A percentile compares a stretch with the other conserved stretches of the same genome.
These are phyloP conservation scores for Phyllosticta citriasiana DNA, from an alignment of 2,329 filamentous ascomycete genomes.

Conservation along the genomic window DNA sequence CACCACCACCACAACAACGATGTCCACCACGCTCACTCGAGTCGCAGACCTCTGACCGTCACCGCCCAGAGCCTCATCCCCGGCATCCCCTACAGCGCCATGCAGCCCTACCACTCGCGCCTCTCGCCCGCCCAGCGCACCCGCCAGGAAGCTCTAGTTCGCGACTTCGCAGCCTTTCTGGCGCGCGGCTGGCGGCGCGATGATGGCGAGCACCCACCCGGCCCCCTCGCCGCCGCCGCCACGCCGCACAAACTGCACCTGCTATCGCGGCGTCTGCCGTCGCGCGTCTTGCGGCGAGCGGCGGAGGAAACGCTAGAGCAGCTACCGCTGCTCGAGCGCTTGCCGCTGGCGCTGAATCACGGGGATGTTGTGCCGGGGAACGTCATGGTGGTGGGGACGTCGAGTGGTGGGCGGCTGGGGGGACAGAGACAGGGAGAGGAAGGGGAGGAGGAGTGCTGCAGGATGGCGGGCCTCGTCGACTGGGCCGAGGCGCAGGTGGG, in stretches of 20 bases:
- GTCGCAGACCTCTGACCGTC: neutral
- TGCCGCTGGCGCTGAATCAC: slow-evolving; percentile 50
- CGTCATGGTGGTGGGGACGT: slow-evolving; percentile 39
- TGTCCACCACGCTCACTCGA: too few relatives aligned
- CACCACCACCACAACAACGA: too few relatives aligned
- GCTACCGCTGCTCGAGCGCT: slow-evolving; percentile 36
- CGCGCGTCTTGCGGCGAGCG: slow-evolving; percentile 21
- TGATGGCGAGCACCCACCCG: slow-evolving; percentile 15
- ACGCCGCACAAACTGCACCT: neutral
- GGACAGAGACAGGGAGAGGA: too few relatives aligned
- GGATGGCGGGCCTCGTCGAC: slow-evolving; percentile 47
- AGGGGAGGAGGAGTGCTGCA: slow-evolving; percentile 19
- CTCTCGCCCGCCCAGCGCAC: neutral
- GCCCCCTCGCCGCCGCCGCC: neutral
- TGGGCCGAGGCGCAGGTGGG: slow-evolving; percentile 56
- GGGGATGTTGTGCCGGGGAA: slow-evolving; percentile 52
- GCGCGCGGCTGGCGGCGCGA: neutral
- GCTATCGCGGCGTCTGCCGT: slow-evolving; percentile 9
- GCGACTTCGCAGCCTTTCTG: neutral
- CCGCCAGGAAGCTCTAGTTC: neutral
- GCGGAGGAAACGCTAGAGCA: slow-evolving; percentile 15
- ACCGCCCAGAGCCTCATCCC: slow-evolving; percentile 12
- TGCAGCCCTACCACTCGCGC: neutral
- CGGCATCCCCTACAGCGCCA: slow-evolving; percentile 17
- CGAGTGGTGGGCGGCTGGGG: too few relatives aligned